Conservation (phyloP, 1,284 basidiomycete genomes). For the Cutaneotrichosporon arboriforme region DNA sequence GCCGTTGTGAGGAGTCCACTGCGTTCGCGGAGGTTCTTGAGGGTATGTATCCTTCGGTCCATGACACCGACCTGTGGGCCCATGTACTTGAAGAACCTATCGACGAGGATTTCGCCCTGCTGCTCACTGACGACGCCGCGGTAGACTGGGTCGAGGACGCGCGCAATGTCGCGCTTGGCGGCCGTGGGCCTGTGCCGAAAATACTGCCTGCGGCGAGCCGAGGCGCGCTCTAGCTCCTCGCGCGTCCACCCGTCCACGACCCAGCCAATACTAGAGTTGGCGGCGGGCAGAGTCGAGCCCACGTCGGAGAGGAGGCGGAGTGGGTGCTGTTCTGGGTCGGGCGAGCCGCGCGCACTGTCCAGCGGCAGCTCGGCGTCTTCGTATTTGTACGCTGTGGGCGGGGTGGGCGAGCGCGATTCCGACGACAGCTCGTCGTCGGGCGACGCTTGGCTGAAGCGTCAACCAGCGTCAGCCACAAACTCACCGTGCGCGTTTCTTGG, state of each 20-base stretch:
- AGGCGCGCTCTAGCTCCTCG: neutral
- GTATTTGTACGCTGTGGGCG: neutral
- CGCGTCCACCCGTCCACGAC: neutral
- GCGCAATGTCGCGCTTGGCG: slow-evolving; percentile 10
- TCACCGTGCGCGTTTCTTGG: neutral
- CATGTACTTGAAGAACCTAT: slow-evolving; percentile 3
- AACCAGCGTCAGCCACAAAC: neutral
- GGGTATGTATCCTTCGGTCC: slow-evolving; percentile 8
- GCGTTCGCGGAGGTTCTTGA: neutral
- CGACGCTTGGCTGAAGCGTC: neutral
- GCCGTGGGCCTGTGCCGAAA: slow-evolving; percentile 7
- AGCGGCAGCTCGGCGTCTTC: slow-evolving; percentile 3
- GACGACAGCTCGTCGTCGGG: neutral
- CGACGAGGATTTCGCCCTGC: slow-evolving; percentile 1
- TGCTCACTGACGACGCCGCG: slow-evolving; percentile 2
- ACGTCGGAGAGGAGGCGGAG: slow-evolving; percentile 1
- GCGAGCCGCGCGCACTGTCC: slow-evolving; percentile 1
- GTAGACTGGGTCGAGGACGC: slow-evolving; percentile 4
- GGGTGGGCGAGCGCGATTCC: neutral
- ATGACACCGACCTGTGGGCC: slow-evolving; percentile 4
- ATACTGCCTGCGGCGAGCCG: neutral
- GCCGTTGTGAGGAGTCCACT: slow-evolving; percentile 7
- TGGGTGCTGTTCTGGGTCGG: slow-evolving; percentile 5
- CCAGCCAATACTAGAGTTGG: neutral
- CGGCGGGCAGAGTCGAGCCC: neutral